These are phyloP conservation scores for Astragalus membranaceus DNA, from an alignment of 306 rosid genomes.

Conservation along the genomic window DNA sequence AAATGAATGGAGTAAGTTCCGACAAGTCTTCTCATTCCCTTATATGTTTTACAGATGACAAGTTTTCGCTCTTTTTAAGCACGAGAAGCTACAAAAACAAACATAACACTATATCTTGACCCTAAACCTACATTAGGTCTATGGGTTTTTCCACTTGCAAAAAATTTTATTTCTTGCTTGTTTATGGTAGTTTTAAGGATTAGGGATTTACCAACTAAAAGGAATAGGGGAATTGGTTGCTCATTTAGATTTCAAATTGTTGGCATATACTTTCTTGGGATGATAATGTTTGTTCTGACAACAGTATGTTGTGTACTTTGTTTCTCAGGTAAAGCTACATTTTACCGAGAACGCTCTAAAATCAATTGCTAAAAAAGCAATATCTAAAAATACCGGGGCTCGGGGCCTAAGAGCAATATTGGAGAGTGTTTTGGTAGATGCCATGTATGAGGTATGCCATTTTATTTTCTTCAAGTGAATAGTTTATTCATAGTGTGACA, in stretches of 20 bases:
- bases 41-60: neutral
- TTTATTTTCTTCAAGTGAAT: conserved; percentile 9
- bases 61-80: neutral
- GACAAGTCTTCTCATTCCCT: neutral
- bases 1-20: conserved; percentile 80
- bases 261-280: conserved; percentile 2
- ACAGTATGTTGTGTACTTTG: neutral
- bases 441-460: conserved; percentile 84
- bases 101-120: neutral
- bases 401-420: conserved; percentile 80
- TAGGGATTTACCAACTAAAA: neutral
- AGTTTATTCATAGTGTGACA: neutral
- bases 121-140: neutral
- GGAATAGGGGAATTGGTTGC: conserved; percentile 10
- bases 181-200: conserved; percentile 6
- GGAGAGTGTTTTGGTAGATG: conserved; percentile 81
- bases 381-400: conserved; percentile 85
- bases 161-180: conserved; percentile 1
- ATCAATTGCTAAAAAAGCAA: conserved; percentile 73
- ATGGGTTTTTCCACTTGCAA: neutral
- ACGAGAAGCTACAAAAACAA: neutral
- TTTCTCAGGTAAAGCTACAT: conserved; percentile 81
- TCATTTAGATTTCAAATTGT: neutral
- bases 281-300: conserved; percentile 10
- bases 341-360: conserved; percentile 55